Percentiles rank a stretch among this genome's conserved stretches.
phyloP scores from a whole-genome alignment of 345 rosid genomes.

The Diplotaxis tenuifolia region DNA sequence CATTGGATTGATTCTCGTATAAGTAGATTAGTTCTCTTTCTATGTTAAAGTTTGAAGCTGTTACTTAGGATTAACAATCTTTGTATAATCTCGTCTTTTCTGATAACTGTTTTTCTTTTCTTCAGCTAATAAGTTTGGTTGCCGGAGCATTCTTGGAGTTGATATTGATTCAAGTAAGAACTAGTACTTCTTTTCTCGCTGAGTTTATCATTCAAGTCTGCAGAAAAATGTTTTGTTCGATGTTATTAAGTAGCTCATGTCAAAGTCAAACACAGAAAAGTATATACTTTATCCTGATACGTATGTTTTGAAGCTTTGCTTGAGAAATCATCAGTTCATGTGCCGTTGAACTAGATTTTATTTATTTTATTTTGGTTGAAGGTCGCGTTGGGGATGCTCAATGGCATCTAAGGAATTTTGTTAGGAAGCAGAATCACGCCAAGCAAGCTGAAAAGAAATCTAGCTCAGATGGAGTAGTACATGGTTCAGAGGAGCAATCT shows the following conservation, averaged over 20 bases:
- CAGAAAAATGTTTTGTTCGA: too few species aligned
- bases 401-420: constrained; percentile 67
- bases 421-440: constrained; percentile 45
- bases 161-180: constrained; percentile 92
- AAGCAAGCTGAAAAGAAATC: constrained; percentile 36
- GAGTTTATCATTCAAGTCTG: too few species aligned
- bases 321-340: background rate
- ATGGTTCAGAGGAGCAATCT: constrained; percentile 21
- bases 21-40: too few species aligned
- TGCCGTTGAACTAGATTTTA: constrained; percentile 9
- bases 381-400: constrained; percentile 70
- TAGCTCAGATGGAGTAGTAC: too few species aligned
- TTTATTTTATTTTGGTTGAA: constrained; percentile 41
- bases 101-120: background rate
- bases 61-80: background rate
- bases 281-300: background rate
- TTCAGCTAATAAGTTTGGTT: constrained; percentile 73
- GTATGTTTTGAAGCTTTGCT: background rate
- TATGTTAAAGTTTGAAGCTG: background rate
- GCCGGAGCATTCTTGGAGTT: constrained; percentile 76
- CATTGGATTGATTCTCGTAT: too few species aligned
- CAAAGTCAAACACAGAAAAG: too few species aligned
- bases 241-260: too few species aligned
- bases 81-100: background rate
- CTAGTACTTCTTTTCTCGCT: too few species aligned